Evolutionary conservation across 2,329 filamentous ascomycete genomes (phyloP).

Genomic region (Parasarocladium wereldwijsianum): DNA sequence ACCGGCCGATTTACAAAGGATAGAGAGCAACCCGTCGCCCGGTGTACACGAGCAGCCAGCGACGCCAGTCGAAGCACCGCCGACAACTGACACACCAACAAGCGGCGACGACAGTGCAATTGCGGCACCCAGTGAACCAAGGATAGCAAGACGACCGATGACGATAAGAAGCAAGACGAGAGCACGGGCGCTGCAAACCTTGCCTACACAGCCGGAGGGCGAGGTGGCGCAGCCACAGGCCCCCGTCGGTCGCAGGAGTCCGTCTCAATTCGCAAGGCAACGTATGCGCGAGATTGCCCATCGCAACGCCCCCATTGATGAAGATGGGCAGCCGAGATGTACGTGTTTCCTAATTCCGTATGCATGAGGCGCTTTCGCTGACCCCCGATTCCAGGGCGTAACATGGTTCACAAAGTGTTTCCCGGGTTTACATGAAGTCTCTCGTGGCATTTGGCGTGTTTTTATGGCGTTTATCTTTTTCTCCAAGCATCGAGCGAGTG

Average conservation of each 20-base stretch:
- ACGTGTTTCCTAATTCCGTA: slow-evolving; percentile 10
- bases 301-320: slow-evolving; percentile 26
- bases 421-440: slow-evolving; percentile 19
- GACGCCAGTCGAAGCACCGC: neutral
- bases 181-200: slow-evolving; percentile 16
- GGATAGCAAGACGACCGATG: slow-evolving; percentile 8
- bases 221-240: slow-evolving; percentile 13
- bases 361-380: neutral
- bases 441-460: too few relatives aligned
- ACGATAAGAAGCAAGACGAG: slow-evolving; percentile 12
- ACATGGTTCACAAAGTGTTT: slow-evolving; percentile 26
- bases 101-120: slow-evolving; percentile 1
- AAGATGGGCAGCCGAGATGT: slow-evolving; percentile 25
- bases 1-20: too few relatives aligned
- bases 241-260: slow-evolving; percentile 21
- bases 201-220: slow-evolving; percentile 22
- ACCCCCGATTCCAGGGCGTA: slow-evolving; percentile 20
- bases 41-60: too few relatives aligned
- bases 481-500: too few relatives aligned
- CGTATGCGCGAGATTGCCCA: slow-evolving; percentile 28
- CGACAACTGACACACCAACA: slow-evolving; percentile 1
- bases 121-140: slow-evolving; percentile 2
- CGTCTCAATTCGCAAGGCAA: slow-evolving; percentile 27
- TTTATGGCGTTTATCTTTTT: too few relatives aligned
- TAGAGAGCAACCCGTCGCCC: too few relatives aligned